phyloP scores from a whole-genome alignment of 2,329 filamentous ascomycete genomes.

The Clarireedia monteithiana region DNA sequence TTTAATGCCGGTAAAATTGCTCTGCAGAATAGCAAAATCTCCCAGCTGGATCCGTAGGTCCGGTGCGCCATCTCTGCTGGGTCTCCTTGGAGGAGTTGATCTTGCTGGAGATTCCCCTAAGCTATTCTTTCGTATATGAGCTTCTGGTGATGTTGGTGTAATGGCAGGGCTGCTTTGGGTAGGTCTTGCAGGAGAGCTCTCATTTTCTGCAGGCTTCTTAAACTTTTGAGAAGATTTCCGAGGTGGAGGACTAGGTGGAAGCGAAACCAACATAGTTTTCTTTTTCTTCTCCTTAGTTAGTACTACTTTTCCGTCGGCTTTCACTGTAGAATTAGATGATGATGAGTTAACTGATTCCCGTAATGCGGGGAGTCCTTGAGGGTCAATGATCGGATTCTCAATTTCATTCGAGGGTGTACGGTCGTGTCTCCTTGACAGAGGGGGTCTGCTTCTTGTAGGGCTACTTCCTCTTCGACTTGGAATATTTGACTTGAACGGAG shows the following conservation, averaged over 20 bases:
- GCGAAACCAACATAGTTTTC: conserved; percentile 37
- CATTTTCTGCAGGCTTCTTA: conserved; percentile 30
- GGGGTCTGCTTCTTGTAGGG: conserved; percentile 48
- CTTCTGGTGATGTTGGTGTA: not conserved
- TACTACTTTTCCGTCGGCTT: conserved; percentile 41
- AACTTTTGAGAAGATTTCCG: conserved; percentile 55
- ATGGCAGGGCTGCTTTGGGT: conserved; percentile 16
- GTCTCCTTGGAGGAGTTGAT: conserved; percentile 42
- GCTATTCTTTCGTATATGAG: not conserved
- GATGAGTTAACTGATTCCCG: conserved; percentile 65
- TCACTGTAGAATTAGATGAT: conserved; percentile 62
- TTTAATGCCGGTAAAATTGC: conserved; percentile 39
- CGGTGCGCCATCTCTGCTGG: conserved; percentile 61
- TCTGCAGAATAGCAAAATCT: conserved; percentile 51
- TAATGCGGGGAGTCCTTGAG: conserved; percentile 54
- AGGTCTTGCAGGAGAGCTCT: conserved; percentile 34
- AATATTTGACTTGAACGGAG: conserved; percentile 33
- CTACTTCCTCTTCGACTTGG: conserved; percentile 46
- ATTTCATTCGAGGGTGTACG: conserved; percentile 46
- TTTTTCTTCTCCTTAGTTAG: conserved; percentile 31
- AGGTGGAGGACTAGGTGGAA: conserved; percentile 52
- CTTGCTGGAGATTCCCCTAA: not conserved
- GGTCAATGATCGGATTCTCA: conserved; percentile 40
- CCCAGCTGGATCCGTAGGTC: conserved; percentile 50
- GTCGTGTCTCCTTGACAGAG: conserved; percentile 49